These are phyloP conservation scores for Streptanthus diversifolius DNA, from an alignment of 345 rosid species.

Conservation along the genomic window DNA sequence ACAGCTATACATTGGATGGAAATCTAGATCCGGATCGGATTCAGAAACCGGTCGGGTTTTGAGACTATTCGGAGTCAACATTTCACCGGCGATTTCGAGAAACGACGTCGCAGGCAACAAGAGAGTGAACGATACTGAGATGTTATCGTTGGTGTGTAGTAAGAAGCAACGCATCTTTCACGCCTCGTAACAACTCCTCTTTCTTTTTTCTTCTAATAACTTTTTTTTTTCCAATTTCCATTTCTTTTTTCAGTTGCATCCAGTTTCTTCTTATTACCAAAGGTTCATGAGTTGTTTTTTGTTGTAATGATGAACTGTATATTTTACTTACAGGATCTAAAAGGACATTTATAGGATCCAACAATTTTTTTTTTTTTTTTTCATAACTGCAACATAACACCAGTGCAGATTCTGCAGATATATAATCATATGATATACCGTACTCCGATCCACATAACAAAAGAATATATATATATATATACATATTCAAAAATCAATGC, in stretches of 20 bases:
- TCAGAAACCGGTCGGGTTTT: conserved; percentile 49
- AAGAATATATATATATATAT: background rate
- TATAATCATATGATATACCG: background rate
- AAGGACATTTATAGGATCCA: background rate
- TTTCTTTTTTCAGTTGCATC: conserved; percentile 7
- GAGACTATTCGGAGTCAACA: conserved; percentile 82
- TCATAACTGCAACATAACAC: background rate
- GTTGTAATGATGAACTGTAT: conserved; percentile 38
- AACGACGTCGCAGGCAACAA: conserved; percentile 43
- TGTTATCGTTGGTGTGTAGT: conserved; percentile 49
- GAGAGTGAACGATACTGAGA: conserved; percentile 56
- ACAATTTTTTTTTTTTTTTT: too few species aligned
- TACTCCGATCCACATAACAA: background rate
- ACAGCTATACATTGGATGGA: conserved; percentile 70
- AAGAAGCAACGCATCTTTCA: conserved; percentile 76
- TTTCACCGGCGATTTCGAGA: conserved; percentile 35
- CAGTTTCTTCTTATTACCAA: conserved; percentile 14
- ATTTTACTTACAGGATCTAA: conserved; percentile 19
- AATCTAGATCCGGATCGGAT: conserved; percentile 36
- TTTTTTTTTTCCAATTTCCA: background rate
- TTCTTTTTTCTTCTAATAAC: background rate
- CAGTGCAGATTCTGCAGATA: background rate
- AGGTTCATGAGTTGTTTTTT: conserved; percentile 37
- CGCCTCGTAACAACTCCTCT: conserved; percentile 58
- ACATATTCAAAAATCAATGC: background rate